Evolutionary conservation across 805 yeast species (phyloP).

Genomic region (Maudiozyma saulgeensis): DNA sequence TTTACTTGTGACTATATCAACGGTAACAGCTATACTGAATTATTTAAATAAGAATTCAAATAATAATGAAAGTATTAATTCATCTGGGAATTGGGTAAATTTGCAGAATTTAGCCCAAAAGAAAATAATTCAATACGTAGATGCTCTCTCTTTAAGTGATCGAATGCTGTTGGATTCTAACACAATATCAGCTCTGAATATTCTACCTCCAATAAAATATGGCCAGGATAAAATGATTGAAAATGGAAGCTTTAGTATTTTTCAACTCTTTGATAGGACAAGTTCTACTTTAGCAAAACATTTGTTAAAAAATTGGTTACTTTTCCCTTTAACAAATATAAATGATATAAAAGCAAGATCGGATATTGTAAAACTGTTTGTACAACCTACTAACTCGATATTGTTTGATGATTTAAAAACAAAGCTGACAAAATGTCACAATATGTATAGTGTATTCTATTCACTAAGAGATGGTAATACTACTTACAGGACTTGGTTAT

Average conservation of each 20-base stretch:
- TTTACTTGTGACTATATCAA: constrained; percentile 6
- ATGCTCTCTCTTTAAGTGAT: constrained; percentile 6
- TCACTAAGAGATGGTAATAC: constrained; percentile 23
- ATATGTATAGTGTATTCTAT: constrained; percentile 19
- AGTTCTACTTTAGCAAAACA: constrained; percentile 26
- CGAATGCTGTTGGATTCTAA: constrained; percentile 21
- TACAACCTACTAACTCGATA: constrained; percentile 12
- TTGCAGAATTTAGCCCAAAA: not conserved
- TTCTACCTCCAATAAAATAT: constrained; percentile 13
- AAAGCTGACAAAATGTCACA: constrained; percentile 22
- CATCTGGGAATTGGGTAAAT: not conserved
- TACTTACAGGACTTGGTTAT: constrained; percentile 25
- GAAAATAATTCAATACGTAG: constrained; percentile 3
- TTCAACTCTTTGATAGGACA: constrained; percentile 15
- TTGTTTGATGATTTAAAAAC: constrained; percentile 14
- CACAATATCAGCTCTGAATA: constrained; percentile 16
- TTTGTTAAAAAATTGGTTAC: constrained; percentile 28
- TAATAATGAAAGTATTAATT: not conserved
- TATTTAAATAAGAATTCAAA: not conserved
- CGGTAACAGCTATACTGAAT: constrained; percentile 8
- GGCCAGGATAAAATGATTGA: constrained; percentile 10
- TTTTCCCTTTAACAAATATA: constrained; percentile 27
- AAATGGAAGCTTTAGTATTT: constrained; percentile 14
- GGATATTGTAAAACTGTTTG: constrained; percentile 21
- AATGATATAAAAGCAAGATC: constrained; percentile 25